Evolutionary conservation across 1,284 basidiomycete genomes (phyloP), one percentile per base, ranked within the genome.

Genomic region (Microbotryum violaceum): DNA sequence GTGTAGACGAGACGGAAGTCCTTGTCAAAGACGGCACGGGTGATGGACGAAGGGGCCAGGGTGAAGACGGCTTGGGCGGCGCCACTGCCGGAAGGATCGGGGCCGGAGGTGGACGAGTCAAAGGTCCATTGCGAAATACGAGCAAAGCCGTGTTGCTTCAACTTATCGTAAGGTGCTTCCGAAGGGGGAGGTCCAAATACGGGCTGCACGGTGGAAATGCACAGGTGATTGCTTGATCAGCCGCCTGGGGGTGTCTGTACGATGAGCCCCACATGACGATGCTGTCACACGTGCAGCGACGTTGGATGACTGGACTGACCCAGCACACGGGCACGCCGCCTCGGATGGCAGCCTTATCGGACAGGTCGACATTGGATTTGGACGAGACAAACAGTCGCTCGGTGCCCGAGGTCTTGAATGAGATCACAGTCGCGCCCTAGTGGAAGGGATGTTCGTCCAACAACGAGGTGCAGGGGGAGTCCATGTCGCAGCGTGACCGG

Each of bases 141-240:
- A 0, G 72, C 72, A 45, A 74, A 73, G 3, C 72, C 72, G 57
- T 74, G 72, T 57, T 74, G 72, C 48, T 70, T 70, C 53, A 74
- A 53, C 59, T 70, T 69, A 51, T 50, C 42, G 57, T 63, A 71
- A 21, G 68, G 60, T 21, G 63, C 58, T 14, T 58, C 58, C 42
- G 48, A 37, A 21, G 63, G 59, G 4, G 72, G 67, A 12, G 72
- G 72, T 9, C 72, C 72, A 57, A 74, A 74, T 58, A 70, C 61
- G 29, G 68, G 65, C 50, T 52, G 49, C 37, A 8, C 2, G 25
- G 50, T 48, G 16, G 37, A 6, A 42, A 42, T 42, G 37, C 37
- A 42, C 37, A 16, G 16, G 37, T 0, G 2, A 42, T 8, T 10
- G 37, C 16, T 42, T 42, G 14, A 10, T 42, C 37, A 42, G 37